Percentiles rank a stretch among this genome's conserved stretches.
phyloP scores from a whole-genome alignment of 306 rosid genomes.

The Trifolium repens region DNA sequence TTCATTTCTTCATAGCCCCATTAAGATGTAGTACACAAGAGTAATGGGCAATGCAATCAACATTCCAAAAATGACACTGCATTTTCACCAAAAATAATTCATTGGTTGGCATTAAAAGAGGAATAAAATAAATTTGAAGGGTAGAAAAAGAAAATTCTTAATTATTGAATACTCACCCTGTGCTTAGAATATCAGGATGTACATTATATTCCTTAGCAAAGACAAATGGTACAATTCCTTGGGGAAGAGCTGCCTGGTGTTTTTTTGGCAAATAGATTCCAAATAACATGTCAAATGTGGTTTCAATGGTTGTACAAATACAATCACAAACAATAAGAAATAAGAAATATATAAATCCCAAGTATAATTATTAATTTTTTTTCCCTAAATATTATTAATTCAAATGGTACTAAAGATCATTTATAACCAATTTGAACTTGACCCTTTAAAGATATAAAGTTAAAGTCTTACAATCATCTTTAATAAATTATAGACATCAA shows the following conservation, averaged over 20 bases:
- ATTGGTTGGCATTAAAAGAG: slow-evolving; percentile 45
- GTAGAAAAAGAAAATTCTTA: slow-evolving; percentile 23
- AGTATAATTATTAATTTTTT: too few relatives aligned
- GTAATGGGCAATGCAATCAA: slow-evolving; percentile 91
- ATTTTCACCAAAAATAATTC: slow-evolving; percentile 18
- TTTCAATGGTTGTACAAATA: slow-evolving; percentile 46
- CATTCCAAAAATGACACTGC: slow-evolving; percentile 98
- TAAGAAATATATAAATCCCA: slow-evolving; percentile 15
- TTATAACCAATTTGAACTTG: too few relatives aligned
- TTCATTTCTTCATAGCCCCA: slow-evolving; percentile 62
- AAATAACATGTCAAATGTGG: slow-evolving; percentile 48
- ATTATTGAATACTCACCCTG: slow-evolving; percentile 61
- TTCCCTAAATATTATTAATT: too few relatives aligned
- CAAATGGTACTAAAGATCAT: too few relatives aligned
- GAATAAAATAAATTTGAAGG: background rate
- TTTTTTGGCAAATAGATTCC: slow-evolving; percentile 35
- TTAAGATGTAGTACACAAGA: slow-evolving; percentile 88
- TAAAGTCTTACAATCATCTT: too few relatives aligned
- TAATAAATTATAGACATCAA: too few relatives aligned
- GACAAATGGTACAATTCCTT: slow-evolving; percentile 99
- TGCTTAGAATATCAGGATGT: slow-evolving; percentile 98
- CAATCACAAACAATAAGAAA: slow-evolving; percentile 30
- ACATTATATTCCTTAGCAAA: slow-evolving; percentile 96
- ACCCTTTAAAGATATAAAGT: too few relatives aligned
- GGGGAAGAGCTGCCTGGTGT: slow-evolving; percentile 96